Evolutionary conservation across 164 flowering plant genomes (phyloP), one percentile per base, ranked within the genome.

Genomic region (Amborella trichopoda): DNA sequence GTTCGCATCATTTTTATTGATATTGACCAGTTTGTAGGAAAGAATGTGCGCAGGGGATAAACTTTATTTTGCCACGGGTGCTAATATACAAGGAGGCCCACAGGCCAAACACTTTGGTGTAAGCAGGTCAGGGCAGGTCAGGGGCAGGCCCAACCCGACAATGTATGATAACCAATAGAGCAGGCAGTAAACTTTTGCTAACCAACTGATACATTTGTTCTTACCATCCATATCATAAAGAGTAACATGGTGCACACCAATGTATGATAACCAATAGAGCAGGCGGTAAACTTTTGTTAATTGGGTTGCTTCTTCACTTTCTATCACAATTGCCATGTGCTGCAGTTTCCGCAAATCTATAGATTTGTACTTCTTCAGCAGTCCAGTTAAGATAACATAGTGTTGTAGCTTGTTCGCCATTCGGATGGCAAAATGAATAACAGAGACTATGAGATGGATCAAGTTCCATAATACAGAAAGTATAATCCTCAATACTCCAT

Each of bases 171-270:
- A 6, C 26, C 40, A 28, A 52, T 0, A 25, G 21, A 9, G 18
- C 5, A 10, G n/a, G 32, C 1, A 19, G 11, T 24, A 2, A 1
- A 33, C 17, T n/a, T 19, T 3, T 8, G 3, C 6, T 30, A 3
- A 16, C 9, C n/a, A 4, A 23, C 4, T 14, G 17, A 21, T 13
- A 21, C 27, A 20, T 24, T 18, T 38, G 40, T 41, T 42, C 47
- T 63, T 66, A 91, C 99, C 99, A 63, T 85, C 79, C 45, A 44
- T 40, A 60, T 88, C 96, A 64, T 82, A 87, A 18, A 93, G 77
- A 71, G 77, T 80, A 14, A 93, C 66, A 30, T 60, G 70, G 49
- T 64, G 80, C 28, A 87, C 72, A 11, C 96, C 96, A 50, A 82
- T 60, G 12, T 46, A 52, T 43, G 59, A 55, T 43, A 88, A 61